phyloP scores from a whole-genome alignment of 208 protist species.

The Leishmania aethiopica region DNA sequence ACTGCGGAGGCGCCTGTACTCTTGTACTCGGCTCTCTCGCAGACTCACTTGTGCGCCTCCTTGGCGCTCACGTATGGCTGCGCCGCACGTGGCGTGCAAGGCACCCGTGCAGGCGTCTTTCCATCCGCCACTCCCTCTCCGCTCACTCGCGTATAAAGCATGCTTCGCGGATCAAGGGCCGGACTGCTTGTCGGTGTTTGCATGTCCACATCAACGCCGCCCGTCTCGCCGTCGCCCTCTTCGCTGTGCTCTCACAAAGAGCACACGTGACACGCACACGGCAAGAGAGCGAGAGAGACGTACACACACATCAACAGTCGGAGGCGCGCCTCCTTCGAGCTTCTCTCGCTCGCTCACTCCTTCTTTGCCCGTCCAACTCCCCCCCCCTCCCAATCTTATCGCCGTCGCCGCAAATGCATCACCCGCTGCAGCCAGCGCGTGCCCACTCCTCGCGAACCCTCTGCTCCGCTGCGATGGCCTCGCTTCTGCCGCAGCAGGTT shows the following conservation, averaged over 20 bases:
- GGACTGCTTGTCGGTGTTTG: background rate
- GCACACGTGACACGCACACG: background rate
- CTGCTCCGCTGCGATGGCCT: background rate
- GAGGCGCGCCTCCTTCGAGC: background rate
- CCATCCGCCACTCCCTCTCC: background rate
- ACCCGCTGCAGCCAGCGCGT: background rate
- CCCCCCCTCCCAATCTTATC: no score
- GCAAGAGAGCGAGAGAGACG: background rate
- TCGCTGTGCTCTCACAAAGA: background rate
- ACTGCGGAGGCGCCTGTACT: no score
- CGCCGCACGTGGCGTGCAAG: no score
- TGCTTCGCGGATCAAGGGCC: background rate
- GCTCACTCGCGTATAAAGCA: background rate
- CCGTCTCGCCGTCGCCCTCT: conserved; percentile 8
- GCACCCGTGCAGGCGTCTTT: background rate
- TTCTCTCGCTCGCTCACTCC: background rate
- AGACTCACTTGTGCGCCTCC: no score
- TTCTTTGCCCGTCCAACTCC: background rate
- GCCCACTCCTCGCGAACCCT: background rate
- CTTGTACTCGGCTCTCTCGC: no score
- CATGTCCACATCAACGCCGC: background rate
- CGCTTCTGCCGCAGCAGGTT: background rate
- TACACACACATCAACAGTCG: background rate
- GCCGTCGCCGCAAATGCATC: background rate
- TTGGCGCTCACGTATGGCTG: no score